Evolutionary conservation across 345 rosid species (phyloP).

Genomic region (Pugionium cornutum): DNA sequence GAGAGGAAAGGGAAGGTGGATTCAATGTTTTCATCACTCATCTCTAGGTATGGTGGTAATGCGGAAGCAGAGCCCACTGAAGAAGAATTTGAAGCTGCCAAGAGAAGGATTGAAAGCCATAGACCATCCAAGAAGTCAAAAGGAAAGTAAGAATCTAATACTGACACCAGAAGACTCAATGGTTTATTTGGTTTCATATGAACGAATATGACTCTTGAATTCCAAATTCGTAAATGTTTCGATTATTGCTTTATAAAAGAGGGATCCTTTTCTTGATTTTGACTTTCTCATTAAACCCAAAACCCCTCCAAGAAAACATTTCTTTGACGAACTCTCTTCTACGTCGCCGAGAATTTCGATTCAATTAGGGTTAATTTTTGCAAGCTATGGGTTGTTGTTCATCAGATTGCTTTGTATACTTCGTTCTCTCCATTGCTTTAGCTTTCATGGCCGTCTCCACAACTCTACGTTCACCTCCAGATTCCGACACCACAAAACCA

Average conservation of each 20-base stretch:
- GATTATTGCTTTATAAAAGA: no score
- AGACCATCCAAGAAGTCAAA: slow-evolving; percentile 52
- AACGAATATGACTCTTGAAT: not conserved
- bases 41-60: slow-evolving; percentile 65
- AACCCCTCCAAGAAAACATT: slow-evolving; percentile 18
- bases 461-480: slow-evolving; percentile 43
- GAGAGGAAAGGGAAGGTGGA: slow-evolving; percentile 70
- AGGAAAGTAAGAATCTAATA: slow-evolving; percentile 33
- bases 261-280: not conserved
- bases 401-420: slow-evolving; percentile 54
- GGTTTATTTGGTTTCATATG: not conserved
- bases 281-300: not conserved
- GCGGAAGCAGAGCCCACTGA: slow-evolving; percentile 68
- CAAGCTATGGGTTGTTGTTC: slow-evolving; percentile 36
- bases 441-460: slow-evolving; percentile 71
- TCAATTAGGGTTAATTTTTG: not conserved
- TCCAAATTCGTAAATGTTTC: no score
- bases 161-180: not conserved
- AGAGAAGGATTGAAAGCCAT: slow-evolving; percentile 52
- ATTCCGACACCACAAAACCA: slow-evolving; percentile 15
- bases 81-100: slow-evolving; percentile 86
- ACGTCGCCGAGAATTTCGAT: not conserved
- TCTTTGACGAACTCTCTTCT: slow-evolving; percentile 21
- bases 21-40: slow-evolving; percentile 77
- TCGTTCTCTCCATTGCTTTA: slow-evolving; percentile 54